These are phyloP conservation scores for Phyllostachys edulis DNA, from an alignment of 176 grass and related monocot genomes.

Conservation along the genomic window DNA sequence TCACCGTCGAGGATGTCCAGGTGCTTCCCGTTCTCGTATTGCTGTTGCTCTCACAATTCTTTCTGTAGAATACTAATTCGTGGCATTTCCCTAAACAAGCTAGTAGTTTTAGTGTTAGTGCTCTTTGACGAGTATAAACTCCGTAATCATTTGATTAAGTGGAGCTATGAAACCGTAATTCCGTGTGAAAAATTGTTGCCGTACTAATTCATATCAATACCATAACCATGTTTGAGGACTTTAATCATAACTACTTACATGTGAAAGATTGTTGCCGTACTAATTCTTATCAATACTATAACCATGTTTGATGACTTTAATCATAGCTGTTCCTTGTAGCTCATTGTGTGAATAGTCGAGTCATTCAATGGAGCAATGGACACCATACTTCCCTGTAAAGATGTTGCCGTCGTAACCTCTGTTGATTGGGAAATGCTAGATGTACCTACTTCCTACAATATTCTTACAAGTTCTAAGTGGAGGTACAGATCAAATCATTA, in stretches of 20 bases:
- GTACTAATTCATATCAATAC: not conserved
- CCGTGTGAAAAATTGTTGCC: not conserved
- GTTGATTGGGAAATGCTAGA: not conserved
- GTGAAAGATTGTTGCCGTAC: conserved; percentile 4
- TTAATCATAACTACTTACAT: not conserved
- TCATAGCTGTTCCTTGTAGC: conserved; percentile 1
- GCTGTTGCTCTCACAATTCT: conserved; percentile 2
- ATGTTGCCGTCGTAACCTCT: not conserved
- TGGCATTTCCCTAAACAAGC: not conserved
- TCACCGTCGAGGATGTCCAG: conserved; percentile 59
- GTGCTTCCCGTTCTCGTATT: conserved; percentile 18
- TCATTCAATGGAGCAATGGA: not conserved
- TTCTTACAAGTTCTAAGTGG: not conserved
- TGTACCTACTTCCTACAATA: not conserved
- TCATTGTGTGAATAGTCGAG: not conserved
- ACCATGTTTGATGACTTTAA: not conserved
- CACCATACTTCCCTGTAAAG: not conserved
- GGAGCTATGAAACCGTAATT: not conserved
- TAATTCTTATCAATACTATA: not conserved
- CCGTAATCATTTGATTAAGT: not conserved
- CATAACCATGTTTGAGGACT: not conserved
- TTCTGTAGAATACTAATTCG: not conserved
- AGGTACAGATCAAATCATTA: not conserved
- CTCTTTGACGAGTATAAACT: not conserved
- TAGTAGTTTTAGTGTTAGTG: not conserved